Conservation (phyloP, 257 asterid species). For the Linaria vulgaris region DNA sequence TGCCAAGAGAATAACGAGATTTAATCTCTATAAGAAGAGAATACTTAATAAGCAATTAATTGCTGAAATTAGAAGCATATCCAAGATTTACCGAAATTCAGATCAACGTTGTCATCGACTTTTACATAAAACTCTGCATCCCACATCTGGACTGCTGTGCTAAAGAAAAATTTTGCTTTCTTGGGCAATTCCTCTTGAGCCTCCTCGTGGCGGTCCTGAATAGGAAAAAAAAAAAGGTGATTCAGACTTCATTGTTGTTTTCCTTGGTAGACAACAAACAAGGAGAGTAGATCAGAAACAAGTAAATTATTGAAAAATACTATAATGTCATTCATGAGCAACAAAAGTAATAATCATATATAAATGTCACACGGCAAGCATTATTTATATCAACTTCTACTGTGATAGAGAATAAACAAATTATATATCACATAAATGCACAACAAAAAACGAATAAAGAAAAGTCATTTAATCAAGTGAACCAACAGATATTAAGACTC, state of each 20-base stretch:
- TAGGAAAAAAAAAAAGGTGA: slow-evolving; percentile 15
- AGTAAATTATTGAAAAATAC: neutral
- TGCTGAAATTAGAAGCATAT: slow-evolving; percentile 15
- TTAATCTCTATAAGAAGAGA: neutral
- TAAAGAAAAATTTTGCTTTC: slow-evolving; percentile 76
- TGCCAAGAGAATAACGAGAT: slow-evolving; percentile 27
- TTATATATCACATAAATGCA: neutral
- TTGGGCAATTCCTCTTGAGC: slow-evolving; percentile 84
- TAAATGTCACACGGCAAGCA: neutral
- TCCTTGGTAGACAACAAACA: slow-evolving; percentile 8
- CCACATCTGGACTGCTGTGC: slow-evolving; percentile 89
- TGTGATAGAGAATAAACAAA: slow-evolving; percentile 5
- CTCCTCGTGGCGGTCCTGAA: slow-evolving; percentile 87
- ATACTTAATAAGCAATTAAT: neutral
- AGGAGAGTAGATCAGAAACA: slow-evolving; percentile 8
- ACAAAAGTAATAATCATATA: neutral
- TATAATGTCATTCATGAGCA: neutral
- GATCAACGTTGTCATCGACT: slow-evolving; percentile 73
- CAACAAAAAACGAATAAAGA: slow-evolving; percentile 1
- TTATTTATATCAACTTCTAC: neutral
- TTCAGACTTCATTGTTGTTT: neutral
- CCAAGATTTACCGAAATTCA: slow-evolving; percentile 60
- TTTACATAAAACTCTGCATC: slow-evolving; percentile 88
- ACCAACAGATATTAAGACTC: slow-evolving; percentile 32
- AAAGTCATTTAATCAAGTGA: slow-evolving; percentile 12